Percentiles rank a stretch among this genome's conserved stretches.
phyloP scores from a whole-genome alignment of 257 asterid genomes.

The Pogostemon cablin region DNA sequence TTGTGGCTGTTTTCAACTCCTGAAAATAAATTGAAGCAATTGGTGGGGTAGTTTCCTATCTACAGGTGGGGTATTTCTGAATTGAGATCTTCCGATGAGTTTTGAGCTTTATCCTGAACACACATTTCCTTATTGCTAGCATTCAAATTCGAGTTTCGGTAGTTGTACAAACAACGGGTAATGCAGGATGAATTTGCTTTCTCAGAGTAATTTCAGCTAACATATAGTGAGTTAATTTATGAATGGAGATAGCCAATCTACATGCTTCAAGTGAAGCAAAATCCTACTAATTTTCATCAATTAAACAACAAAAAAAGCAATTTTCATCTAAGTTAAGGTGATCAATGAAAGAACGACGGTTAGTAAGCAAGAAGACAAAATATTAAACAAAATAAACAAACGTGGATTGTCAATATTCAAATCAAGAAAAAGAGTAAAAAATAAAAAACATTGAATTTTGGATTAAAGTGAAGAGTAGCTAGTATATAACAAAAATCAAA shows the following conservation, averaged over 20 bases:
- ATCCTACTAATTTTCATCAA: neutral
- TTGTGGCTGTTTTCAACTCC: constrained; percentile 87
- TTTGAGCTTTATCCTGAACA: constrained; percentile 65
- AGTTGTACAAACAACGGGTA: constrained; percentile 46
- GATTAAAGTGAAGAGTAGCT: no score
- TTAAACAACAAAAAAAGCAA: neutral
- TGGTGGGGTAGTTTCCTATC: constrained; percentile 54
- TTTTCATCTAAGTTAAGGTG: constrained; percentile 21
- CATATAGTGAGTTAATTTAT: no score
- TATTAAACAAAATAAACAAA: no score
- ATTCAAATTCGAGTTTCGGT: constrained; percentile 73
- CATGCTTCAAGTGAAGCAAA: neutral
- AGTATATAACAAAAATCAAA: no score
- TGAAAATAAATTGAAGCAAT: constrained; percentile 75
- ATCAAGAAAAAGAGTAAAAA: no score
- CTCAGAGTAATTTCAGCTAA: neutral
- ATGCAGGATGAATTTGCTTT: constrained; percentile 22
- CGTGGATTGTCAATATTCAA: no score
- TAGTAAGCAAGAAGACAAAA: no score
- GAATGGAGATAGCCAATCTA: neutral
- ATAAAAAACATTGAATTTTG: no score
- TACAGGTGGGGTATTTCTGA: constrained; percentile 36
- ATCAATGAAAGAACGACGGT: neutral
- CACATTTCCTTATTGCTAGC: constrained; percentile 83
- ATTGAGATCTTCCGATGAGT: constrained; percentile 52